A percentile compares a stretch with the other conserved stretches of the same genome.
Conservation (phyloP, 129 eudicot genomes). For the Pseudognaphalium luteoalbum region DNA sequence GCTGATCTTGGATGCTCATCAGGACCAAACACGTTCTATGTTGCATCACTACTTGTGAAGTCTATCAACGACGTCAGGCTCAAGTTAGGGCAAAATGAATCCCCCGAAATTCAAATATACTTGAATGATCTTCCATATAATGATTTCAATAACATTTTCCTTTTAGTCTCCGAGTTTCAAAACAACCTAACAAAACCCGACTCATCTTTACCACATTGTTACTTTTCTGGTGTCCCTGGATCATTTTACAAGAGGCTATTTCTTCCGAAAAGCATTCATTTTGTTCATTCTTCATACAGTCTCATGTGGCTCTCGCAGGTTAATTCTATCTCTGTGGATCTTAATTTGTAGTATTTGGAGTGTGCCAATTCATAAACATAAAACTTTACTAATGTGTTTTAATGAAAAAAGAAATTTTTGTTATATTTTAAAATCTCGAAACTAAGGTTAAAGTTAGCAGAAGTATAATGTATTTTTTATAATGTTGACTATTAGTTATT, state of each 20-base stretch:
- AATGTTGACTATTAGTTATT: background rate
- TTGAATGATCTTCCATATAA: conserved; percentile 81
- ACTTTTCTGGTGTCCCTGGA: conserved; percentile 62
- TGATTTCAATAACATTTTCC: conserved; percentile 73
- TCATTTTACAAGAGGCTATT: conserved; percentile 70
- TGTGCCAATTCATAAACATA: too few species aligned
- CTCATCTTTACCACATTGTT: conserved; percentile 40
- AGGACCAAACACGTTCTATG: conserved; percentile 69
- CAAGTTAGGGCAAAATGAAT: conserved; percentile 19
- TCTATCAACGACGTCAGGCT: conserved; percentile 32
- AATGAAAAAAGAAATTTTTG: too few species aligned
- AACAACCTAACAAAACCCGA: conserved; percentile 31
- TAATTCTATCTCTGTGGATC: background rate
- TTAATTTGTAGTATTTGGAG: too few species aligned
- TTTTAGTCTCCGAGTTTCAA: conserved; percentile 42
- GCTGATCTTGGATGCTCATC: conserved; percentile 87
- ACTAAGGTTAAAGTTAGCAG: too few species aligned
- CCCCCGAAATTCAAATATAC: conserved; percentile 59
- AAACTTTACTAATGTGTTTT: too few species aligned
- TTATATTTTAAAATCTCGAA: too few species aligned
- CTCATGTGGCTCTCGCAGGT: conserved; percentile 72
- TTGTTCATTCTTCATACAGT: conserved; percentile 80
- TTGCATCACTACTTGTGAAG: conserved; percentile 42
- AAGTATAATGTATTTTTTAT: too few species aligned
- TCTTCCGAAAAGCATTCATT: conserved; percentile 47